These are phyloP conservation scores for Dispira simplex DNA, from an alignment of 192 early-diverging fungal genomes.

Conservation along the genomic window DNA sequence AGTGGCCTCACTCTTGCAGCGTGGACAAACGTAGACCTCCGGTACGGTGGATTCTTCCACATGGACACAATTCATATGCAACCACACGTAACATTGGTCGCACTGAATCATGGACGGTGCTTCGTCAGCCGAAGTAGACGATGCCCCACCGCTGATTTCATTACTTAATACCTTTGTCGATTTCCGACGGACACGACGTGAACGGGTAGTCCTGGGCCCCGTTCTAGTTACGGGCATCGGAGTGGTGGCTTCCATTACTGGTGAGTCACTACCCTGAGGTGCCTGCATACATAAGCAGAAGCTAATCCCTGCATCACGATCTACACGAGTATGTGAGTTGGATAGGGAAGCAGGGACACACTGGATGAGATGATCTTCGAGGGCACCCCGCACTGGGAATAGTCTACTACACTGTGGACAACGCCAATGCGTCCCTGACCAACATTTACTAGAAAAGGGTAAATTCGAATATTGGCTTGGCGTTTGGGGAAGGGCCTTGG, in stretches of 20 bases:
- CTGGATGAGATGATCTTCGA: too few relatives aligned
- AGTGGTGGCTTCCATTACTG: neutral
- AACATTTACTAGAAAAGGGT: too few relatives aligned
- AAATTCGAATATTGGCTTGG: too few relatives aligned
- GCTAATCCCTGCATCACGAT: slow-evolving; percentile 5
- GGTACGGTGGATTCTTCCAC: slow-evolving; percentile 37
- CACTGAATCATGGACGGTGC: slow-evolving; percentile 55
- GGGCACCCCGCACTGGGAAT: too few relatives aligned
- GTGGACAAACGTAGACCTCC: slow-evolving; percentile 46
- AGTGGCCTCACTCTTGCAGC: slow-evolving; percentile 15
- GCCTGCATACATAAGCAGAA: neutral
- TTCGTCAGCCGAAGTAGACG: slow-evolving; percentile 16
- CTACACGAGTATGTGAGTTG: neutral
- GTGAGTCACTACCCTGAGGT: neutral
- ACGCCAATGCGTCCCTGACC: too few relatives aligned
- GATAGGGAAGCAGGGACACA: too few relatives aligned
- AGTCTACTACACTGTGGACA: too few relatives aligned
- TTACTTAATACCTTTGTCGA: neutral
- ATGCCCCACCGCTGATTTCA: neutral
- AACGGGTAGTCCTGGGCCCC: neutral
- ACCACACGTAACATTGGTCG: slow-evolving; percentile 51
- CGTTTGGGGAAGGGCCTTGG: too few relatives aligned
- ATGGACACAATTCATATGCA: slow-evolving; percentile 52
- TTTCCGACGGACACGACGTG: neutral
- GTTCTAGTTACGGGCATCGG: neutral